These are phyloP conservation scores for Trichoderma parareesei DNA, from an alignment of 495 filamentous ascomycete species.

Conservation along the genomic window DNA sequence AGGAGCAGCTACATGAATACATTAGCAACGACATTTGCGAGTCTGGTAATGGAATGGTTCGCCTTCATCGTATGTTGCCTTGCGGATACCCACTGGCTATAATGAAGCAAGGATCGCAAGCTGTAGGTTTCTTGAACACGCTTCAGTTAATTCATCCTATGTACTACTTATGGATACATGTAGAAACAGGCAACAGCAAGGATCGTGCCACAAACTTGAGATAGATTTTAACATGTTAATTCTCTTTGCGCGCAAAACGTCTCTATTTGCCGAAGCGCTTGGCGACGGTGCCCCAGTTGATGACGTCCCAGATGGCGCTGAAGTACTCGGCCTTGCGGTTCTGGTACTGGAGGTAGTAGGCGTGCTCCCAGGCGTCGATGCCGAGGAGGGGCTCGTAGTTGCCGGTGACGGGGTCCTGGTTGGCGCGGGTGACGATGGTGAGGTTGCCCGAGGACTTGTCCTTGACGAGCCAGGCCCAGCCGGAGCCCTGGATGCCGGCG, in stretches of 20 bases:
- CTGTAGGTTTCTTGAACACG: background rate
- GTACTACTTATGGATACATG: background rate
- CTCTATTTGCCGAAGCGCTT: slow-evolving; percentile 54
- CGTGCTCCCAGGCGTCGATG: slow-evolving; percentile 82
- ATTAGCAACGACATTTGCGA: no score
- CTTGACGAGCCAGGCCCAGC: slow-evolving; percentile 95
- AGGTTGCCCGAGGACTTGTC: slow-evolving; percentile 75
- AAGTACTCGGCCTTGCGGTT: slow-evolving; percentile 99
- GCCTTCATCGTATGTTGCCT: no score
- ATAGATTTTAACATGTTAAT: background rate
- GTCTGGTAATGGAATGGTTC: no score
- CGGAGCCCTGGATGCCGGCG: slow-evolving; percentile 85
- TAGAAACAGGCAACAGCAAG: background rate
- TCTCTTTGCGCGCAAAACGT: background rate
- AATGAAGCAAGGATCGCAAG: background rate
- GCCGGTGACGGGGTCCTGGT: slow-evolving; percentile 83
- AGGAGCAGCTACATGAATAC: no score
- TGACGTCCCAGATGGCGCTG: slow-evolving; percentile 88
- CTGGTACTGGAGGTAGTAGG: slow-evolving; percentile 79
- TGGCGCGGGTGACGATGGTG: slow-evolving; percentile 64
- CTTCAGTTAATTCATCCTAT: background rate
- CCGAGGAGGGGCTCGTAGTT: slow-evolving; percentile 69
- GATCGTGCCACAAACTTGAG: background rate
- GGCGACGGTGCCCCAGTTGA: slow-evolving; percentile 92
- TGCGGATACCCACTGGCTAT: no score